Conservation (phyloP, 169 alveolate species). For the Cyclospora cayetanensis region DNA sequence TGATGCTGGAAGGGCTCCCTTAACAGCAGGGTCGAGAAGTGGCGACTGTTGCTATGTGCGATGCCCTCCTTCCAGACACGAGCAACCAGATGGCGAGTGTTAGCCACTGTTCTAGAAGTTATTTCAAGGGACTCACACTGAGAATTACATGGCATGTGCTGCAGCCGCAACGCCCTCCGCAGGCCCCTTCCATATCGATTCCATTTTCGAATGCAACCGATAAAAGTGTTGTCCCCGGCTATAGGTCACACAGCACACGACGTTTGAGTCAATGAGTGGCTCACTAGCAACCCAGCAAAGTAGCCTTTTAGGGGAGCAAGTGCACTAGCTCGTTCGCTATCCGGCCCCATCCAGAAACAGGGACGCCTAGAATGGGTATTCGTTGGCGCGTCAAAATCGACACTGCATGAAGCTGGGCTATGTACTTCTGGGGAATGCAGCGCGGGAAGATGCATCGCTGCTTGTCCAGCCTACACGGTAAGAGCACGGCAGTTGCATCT, state of each 20-base stretch:
- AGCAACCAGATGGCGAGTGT: neutral
- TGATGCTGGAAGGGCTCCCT: neutral
- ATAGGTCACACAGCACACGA: no score
- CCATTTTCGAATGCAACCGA: slow-evolving; percentile 85
- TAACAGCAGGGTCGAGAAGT: neutral
- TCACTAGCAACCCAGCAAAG: no score
- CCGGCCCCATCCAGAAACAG: no score
- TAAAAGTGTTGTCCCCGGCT: slow-evolving; percentile 76
- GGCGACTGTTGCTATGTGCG: neutral
- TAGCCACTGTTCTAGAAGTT: neutral
- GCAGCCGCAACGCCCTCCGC: slow-evolving; percentile 96
- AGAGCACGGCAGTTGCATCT: neutral
- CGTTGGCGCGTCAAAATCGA: no score
- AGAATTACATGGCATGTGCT: slow-evolving; percentile 97
- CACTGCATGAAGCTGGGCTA: no score
- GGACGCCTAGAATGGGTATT: no score
- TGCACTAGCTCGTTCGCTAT: no score
- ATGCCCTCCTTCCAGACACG: neutral
- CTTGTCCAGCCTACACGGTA: neutral
- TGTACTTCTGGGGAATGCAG: no score
- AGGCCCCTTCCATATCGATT: slow-evolving; percentile 91
- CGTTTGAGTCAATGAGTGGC: no score
- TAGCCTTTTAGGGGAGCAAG: no score
- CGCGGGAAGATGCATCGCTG: no score
- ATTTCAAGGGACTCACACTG: neutral